Conservation (phyloP, 805 yeast genomes). For the Tetrapisispora taiwanensis region DNA sequence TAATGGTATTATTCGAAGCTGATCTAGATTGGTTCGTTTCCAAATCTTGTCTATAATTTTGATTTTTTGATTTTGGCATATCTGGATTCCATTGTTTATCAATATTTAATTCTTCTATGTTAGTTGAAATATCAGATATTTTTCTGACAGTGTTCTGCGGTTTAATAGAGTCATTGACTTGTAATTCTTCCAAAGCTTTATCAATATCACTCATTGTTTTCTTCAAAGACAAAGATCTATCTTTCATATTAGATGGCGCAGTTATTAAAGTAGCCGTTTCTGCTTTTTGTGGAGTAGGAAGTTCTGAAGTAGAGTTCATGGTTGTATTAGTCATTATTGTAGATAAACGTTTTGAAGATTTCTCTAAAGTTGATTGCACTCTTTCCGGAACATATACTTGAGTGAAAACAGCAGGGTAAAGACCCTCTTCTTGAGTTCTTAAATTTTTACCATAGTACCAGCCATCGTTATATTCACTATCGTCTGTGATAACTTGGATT, state of each 20-base stretch:
- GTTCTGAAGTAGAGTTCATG: conserved; percentile 7
- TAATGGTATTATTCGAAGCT: conserved; percentile 1
- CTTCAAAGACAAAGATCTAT: conserved; percentile 34
- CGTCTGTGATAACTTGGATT: conserved; percentile 84
- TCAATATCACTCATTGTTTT: conserved; percentile 63
- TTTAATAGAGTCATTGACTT: conserved; percentile 19
- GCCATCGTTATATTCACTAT: conserved; percentile 87
- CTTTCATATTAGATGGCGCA: conserved; percentile 6
- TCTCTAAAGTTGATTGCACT: conserved; percentile 3
- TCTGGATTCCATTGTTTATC: conserved; percentile 1
- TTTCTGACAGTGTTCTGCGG: conserved; percentile 6
- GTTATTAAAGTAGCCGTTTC: conserved; percentile 14
- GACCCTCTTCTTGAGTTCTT: conserved; percentile 63
- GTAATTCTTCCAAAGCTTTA: conserved; percentile 56
- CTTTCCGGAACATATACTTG: conserved; percentile 35
- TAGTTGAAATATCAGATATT: conserved; percentile 1
- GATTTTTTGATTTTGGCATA: not conserved
- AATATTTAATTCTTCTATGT: not conserved
- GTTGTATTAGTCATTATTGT: conserved; percentile 4
- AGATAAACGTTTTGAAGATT: conserved; percentile 2
- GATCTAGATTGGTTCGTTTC: not conserved
- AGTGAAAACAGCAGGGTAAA: conserved; percentile 87
- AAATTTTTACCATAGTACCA: conserved; percentile 91
- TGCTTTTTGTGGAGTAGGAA: conserved; percentile 21
- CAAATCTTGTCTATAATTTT: not conserved